Evolutionary conservation across 148 eudicot genomes (phyloP), one percentile per base, ranked within the genome.

Genomic region (Hydrangea macrophylla): DNA sequence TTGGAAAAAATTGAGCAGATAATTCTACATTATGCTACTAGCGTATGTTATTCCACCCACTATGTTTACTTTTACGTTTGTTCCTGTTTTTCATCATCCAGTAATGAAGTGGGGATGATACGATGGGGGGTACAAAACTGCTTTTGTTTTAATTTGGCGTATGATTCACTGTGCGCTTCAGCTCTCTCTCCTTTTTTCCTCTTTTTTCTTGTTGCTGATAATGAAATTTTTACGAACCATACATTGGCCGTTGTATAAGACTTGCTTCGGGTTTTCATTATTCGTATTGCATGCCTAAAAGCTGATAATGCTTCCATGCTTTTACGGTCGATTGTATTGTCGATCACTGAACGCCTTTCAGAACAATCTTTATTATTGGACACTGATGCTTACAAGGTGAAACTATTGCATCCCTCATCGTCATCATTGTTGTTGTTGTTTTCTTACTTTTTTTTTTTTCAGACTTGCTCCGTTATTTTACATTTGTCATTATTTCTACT

Each of bases 161-260:
- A 48, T 54, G 33, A 13, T 67, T 36, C n/a, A 18, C 25, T 27
- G 27, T 65, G 25, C 39, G 36, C 54, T 37, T 24, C 24, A 17
- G 37, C 36, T 17, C 55, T 32, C n/a, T n/a, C n/a, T n/a, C n/a
- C n/a, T n/a, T n/a, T n/a, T n/a, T n/a, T n/a, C n/a, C n/a, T n/a
- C n/a, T n/a, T n/a, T n/a, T n/a, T n/a, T n/a, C n/a, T n/a, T n/a
- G 27, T 17, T 64, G 39, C 65, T 72, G 64, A 44, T 70, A 24
- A 35, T 64, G 53, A 55, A 17, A 25, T 23, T 58, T 1, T 79
- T 28, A 76, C 23, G 68, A 33, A 55, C 51, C 84, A 95, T 97
- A 78, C 89, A 17, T 73, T 90, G 85, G 88, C 82, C 12, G 96
- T 89, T 62, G 70, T 89, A 35, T 96, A 87, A 91, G 99, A 95